Percentiles rank a stretch among this genome's conserved stretches.
These are phyloP conservation scores for Cutaneotrichosporon cutaneum DNA, from an alignment of 1,284 basidiomycete species.

Conservation along the genomic window DNA sequence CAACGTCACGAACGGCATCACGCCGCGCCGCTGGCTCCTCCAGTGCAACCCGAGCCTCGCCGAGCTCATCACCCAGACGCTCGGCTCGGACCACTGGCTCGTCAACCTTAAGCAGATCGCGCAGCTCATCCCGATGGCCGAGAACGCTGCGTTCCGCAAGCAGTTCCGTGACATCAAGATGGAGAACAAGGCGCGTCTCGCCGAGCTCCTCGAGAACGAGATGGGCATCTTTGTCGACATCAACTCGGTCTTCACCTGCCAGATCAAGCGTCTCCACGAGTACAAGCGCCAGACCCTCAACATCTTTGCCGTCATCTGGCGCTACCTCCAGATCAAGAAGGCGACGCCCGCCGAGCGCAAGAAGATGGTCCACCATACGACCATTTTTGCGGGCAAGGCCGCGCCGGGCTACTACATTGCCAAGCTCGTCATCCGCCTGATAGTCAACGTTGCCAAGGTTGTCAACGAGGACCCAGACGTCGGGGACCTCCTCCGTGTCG, in stretches of 20 bases:
- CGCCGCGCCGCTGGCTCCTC: constrained; percentile 67
- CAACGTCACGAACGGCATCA: constrained; percentile 59
- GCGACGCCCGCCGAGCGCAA: constrained; percentile 73
- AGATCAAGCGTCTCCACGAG: constrained; percentile 71
- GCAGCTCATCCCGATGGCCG: constrained; percentile 58
- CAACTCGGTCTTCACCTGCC: constrained; percentile 83
- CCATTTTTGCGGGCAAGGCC: constrained; percentile 78
- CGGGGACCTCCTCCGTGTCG: constrained; percentile 73
- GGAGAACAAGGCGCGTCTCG: constrained; percentile 76
- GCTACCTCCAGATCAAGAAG: constrained; percentile 77
- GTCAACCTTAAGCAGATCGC: constrained; percentile 53
- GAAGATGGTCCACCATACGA: constrained; percentile 63
- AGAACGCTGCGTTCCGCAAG: constrained; percentile 69
- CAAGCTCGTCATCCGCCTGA: constrained; percentile 77
- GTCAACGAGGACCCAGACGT: constrained; percentile 85
- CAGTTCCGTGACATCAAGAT: constrained; percentile 81
- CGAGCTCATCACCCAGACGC: constrained; percentile 73
- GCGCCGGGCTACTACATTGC: constrained; percentile 56
- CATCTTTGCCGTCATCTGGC: constrained; percentile 70
- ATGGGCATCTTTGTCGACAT: constrained; percentile 67
- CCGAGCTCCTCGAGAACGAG: constrained; percentile 70
- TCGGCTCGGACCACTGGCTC: constrained; percentile 79
- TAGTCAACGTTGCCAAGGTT: constrained; percentile 79
- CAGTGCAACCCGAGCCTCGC: constrained; percentile 88
- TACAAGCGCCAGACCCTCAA: constrained; percentile 66